Percentiles rank a stretch among this genome's conserved stretches.
Evolutionary conservation across 768 basidiomycete genomes (phyloP).

Genomic region (Boletus huronensis): DNA sequence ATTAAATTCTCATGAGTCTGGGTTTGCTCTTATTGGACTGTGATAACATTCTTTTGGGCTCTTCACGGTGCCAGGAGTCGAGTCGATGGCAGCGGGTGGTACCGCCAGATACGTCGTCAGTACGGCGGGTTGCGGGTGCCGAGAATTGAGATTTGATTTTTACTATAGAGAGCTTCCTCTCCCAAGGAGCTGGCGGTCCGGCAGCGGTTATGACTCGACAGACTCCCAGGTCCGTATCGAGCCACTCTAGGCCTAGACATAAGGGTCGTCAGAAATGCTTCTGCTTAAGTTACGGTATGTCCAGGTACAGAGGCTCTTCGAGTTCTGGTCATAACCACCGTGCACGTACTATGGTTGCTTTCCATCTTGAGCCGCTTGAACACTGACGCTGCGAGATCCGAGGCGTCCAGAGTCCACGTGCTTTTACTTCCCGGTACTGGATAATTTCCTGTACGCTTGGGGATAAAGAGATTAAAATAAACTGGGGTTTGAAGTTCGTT

Average conservation of each 20-base stretch:
- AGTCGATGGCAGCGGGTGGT: not conserved
- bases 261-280: too few relatives aligned
- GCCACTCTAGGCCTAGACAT: too few relatives aligned
- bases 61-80: not conserved
- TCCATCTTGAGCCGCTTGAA: not conserved
- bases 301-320: not conserved
- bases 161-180: too few relatives aligned
- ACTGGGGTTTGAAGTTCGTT: not conserved
- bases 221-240: too few relatives aligned
- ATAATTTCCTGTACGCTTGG: not conserved
- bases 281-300: not conserved
- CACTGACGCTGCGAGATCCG: not conserved
- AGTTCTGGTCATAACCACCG: not conserved
- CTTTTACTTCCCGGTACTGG: not conserved
- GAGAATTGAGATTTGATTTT: not conserved
- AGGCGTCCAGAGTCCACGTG: not conserved
- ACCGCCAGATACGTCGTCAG: not conserved
- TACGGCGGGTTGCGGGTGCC: not conserved
- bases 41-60: not conserved
- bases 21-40: not conserved
- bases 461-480: not conserved
- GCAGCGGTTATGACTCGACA: too few relatives aligned
- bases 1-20: constrained; percentile 1
- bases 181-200: too few relatives aligned
- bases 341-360: not conserved